Evolutionary conservation across 1,139 yeast species (phyloP), one percentile per base, ranked within the genome.

Genomic region (Hyphopichia pseudoburtonii): DNA sequence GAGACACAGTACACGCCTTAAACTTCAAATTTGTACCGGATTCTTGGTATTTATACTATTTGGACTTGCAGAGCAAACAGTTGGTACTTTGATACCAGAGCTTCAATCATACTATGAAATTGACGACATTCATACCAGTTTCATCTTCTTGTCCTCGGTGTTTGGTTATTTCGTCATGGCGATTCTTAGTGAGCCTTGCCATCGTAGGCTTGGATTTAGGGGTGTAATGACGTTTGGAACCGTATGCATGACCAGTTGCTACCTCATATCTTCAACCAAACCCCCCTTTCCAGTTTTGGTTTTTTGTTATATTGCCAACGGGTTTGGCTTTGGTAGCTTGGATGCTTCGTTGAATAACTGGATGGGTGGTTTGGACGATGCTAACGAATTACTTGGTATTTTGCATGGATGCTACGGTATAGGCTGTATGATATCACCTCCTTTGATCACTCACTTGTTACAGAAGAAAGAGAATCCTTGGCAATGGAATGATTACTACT

Each of bases 401-500:
- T 54, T 82, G 46, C 92, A 83, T 60, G 85, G 87, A 0, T 70
- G 74, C 43, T 83, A 80, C 52, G 90, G 90, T 0, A 56, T 80
- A 5, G 88, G 89, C 1, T 78, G 86, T 34, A 75, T 82, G 66
- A 61, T 80, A 0, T 72, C 86, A 1, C 89, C 92, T 0, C 74
- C 80, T 4, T 44, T 78, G 18, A 73, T 78, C n/a, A 70, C 82
- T 0, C 51, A 59, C 36, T 64, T 76, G 30, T 48, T 71, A 19
- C 64, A 62, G 39, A 52, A 55, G 28, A 32, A 52, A 15, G 12
- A 58, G 42, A 40, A 62, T 50, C 72, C 73, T 1, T 70, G 76
- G 75, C 31, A 41, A 9, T 76, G 82, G 82, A 66, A 70, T 44
- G 59, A 66, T 15, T 74, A 68, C 47, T 78, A 74, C 47, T 35